Evolutionary conservation across 257 asterid genomes (phyloP), one percentile per base, ranked within the genome.

Genomic region (Nicotiana undulata): DNA sequence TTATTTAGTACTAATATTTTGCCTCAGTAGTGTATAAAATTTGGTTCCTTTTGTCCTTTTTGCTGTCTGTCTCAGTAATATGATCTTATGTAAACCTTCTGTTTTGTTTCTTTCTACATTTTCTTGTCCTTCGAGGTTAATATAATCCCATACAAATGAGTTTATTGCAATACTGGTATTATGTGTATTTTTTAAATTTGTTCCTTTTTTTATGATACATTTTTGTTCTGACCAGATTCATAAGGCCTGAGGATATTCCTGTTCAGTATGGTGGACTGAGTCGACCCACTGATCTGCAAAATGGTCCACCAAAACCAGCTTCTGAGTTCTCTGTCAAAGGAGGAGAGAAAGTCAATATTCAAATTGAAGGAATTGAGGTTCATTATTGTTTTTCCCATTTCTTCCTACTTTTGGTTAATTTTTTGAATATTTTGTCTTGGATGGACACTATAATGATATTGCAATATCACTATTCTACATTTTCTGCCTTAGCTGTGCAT

Each of bases 321-420:
- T 95, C 99, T 1, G 98, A 95, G 84, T 95, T 94, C 84, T 56
- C 93, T 1, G 92, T 93, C 55, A 94, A 93, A 65, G 97, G 97
- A 3, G 98, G 97, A 26, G 98, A 94, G 83, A 94, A 89, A 89
- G 98, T 94, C 81, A 93, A 94, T 84, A 94, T 94, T 70, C 96
- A 93, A 82, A 95, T 95, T 51, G 99, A 93, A 82, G 99, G 99
- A 85, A 93, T 95, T 85, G 98, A 93, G 98, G 99, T 95, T 10
- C 53, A 26, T 9, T 9, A 61, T 52, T 77, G n/a, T 4, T 64
- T 44, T 68, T 46, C 61, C n/a, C 15, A 29, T 22, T 18, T 26
- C 28, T 26, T 26, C 28, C 28, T 26, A 26, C 28, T 26, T 26
- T 37, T 49, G 51, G 68, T 51, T 49, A 5, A 51, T 75, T 44